Conservation (phyloP, 2,329 filamentous ascomycete genomes). For the Aspergillus versicolor region DNA sequence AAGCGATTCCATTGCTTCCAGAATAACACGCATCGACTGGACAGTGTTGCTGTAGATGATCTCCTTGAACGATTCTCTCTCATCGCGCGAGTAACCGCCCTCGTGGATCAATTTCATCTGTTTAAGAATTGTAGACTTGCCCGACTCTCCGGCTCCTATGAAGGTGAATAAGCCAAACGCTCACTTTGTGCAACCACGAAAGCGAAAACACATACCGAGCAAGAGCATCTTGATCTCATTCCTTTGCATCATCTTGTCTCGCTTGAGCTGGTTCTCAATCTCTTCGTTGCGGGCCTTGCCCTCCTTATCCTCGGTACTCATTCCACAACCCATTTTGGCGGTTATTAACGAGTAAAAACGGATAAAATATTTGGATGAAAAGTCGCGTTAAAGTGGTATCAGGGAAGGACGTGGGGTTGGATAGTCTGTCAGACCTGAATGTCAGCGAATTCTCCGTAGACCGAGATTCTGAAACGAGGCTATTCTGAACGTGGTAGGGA, state of each 20-base stretch:
- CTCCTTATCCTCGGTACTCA: conserved; percentile 99
- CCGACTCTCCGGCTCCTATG: conserved; percentile 92
- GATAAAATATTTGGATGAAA: conserved; percentile 7
- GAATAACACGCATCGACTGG: conserved; percentile 68
- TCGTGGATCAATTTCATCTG: conserved; percentile 99
- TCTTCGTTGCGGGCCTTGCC: conserved; percentile 99
- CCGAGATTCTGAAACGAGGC: conserved; percentile 10
- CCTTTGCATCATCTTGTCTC: conserved; percentile 96
- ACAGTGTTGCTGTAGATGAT: conserved; percentile 72
- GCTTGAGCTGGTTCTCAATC: conserved; percentile 99
- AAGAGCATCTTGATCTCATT: conserved; percentile 99
- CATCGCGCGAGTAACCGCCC: conserved; percentile 94
- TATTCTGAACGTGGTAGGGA: conserved; percentile 16
- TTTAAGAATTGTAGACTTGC: conserved; percentile 91
- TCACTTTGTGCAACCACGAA: neutral
- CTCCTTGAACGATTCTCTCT: conserved; percentile 69
- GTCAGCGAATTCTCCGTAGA: conserved; percentile 18
- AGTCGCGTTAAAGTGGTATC: conserved; percentile 7
- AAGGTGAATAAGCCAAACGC: conserved; percentile 15
- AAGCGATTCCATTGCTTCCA: conserved; percentile 67
- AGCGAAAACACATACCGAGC: conserved; percentile 65
- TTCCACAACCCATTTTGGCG: conserved; percentile 95
- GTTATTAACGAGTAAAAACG: conserved; percentile 23
- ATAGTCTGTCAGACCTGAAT: conserved; percentile 7
- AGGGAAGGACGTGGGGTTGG: conserved; percentile 7